Base-by-base conservation (phyloP, 768 basidiomycete genomes). In the Dendrothele bispora region DNA sequence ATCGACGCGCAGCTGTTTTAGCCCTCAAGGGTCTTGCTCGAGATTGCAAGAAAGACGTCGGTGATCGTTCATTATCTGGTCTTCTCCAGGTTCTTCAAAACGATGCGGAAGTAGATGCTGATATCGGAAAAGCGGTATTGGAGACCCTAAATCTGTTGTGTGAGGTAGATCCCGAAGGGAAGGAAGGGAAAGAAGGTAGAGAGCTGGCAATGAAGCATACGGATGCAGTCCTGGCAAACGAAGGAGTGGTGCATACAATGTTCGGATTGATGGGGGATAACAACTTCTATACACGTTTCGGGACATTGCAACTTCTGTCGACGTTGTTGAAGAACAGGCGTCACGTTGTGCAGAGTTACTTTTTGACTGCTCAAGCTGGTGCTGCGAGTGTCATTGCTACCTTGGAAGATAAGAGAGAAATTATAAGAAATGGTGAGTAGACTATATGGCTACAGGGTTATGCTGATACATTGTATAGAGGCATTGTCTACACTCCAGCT, bases 1-100 rank as follows among this genome's bases (percentile, higher is more conserved):
- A 98, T 69, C 77, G 97, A 57, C 80, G 92, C 49, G 95, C 95
- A 22, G 88, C 95, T 0, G 87, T 99, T n/a, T 73, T 97, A 43
- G 82, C 92, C 1, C 78, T 99, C 55, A 98, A 98, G 64, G 95
- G 95, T 18, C 83, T 98, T 44, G 74, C 86, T 38, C 80, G 94
- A 49, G 95, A 97, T 65, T 92, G 88, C 74, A 95, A 89, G 63
- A 76, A 84, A 50, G 91, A 97, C 49, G 89, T 98, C 18, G 94
- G 92, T 14, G 76, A 81, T 51, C 75, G 77, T 39, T 88, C 92
- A 1, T 73, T 98, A 7, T 69, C 78, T 7, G 87, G 90, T 3
- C 79, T 98, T 15, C 61, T 97, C 3, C 84, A 87, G 24, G 87
- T 91, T 26, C 72, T 98, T 26, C 78, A 86, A 58, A 88, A 88